A percentile compares a stretch with the other conserved stretches of the same genome.
Conservation (phyloP, 2,329 filamentous ascomycete species). For the Fusarium haematococcum region DNA sequence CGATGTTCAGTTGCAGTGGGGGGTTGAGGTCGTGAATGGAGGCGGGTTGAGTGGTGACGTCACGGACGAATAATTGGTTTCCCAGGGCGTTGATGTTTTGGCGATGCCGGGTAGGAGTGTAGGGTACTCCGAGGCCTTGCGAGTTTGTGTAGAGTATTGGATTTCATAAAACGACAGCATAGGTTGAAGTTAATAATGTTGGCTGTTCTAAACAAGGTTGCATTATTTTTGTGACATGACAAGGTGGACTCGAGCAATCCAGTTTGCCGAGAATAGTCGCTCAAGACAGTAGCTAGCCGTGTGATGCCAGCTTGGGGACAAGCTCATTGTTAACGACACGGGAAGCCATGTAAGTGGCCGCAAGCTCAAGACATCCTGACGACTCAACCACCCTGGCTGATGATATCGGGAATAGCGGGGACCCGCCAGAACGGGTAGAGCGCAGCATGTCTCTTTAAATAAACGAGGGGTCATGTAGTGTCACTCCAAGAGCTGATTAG, state of each 20-base stretch:
- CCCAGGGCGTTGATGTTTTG: neutral
- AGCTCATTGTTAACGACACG: neutral
- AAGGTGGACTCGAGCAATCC: neutral
- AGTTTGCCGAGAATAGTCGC: neutral
- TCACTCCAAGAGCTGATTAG: neutral
- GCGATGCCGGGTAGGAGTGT: neutral
- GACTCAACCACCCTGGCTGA: neutral
- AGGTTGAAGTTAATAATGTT: neutral
- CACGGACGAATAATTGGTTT: conserved; percentile 14
- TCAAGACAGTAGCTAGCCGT: neutral
- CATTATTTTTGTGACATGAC: neutral
- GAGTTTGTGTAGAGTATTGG: neutral
- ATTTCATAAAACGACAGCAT: neutral
- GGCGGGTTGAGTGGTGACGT: conserved; percentile 33
- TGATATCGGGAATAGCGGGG: conserved; percentile 9
- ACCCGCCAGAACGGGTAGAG: conserved; percentile 5
- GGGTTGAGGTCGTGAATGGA: conserved; percentile 21
- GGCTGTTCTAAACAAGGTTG: neutral
- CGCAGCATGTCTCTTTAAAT: conserved; percentile 17
- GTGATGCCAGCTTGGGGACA: neutral
- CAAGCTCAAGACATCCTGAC: conserved; percentile 4
- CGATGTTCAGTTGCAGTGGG: conserved; percentile 33
- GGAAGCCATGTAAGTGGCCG: conserved; percentile 1
- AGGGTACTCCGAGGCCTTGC: neutral
- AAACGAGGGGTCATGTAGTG: conserved; percentile 11